A percentile compares a stretch with the other conserved stretches of the same genome.
phyloP scores from a whole-genome alignment of 73 alveolate species.

The Paramecium caudatum region DNA sequence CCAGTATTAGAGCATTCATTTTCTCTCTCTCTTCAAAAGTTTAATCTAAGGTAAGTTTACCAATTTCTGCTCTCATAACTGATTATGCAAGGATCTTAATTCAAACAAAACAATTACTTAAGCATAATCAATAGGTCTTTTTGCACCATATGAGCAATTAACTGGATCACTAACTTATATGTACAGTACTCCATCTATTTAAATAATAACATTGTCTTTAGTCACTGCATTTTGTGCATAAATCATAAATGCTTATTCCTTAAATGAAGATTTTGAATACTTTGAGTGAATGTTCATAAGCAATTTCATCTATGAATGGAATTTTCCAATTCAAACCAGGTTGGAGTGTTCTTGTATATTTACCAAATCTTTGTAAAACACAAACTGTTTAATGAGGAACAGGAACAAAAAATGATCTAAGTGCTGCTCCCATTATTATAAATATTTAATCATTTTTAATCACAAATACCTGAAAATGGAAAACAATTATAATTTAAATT shows the following conservation, averaged over 20 bases:
- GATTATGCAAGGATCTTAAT: slow-evolving; percentile 88
- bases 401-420: slow-evolving; percentile 53
- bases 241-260: slow-evolving; percentile 89
- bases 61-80: slow-evolving; percentile 95
- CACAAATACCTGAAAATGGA: no score
- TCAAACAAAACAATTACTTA: background rate
- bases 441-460: no score
- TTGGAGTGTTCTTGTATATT: slow-evolving; percentile 81
- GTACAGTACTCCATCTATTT: slow-evolving; percentile 94
- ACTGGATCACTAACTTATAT: slow-evolving; percentile 77
- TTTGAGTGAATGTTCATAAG: slow-evolving; percentile 81
- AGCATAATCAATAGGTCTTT: slow-evolving; percentile 69
- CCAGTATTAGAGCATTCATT: slow-evolving; percentile 85
- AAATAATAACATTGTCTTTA: slow-evolving; percentile 93
- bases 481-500: no score
- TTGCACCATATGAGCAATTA: slow-evolving; percentile 73
- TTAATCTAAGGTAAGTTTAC: slow-evolving; percentile 83
- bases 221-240: slow-evolving; percentile 90
- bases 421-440: slow-evolving; percentile 58
- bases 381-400: slow-evolving; percentile 30
- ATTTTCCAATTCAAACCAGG: slow-evolving; percentile 92
- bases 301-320: slow-evolving; percentile 87
- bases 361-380: slow-evolving; percentile 81
- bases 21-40: slow-evolving; percentile 91
- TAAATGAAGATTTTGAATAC: slow-evolving; percentile 69